Conservation (phyloP, 306 rosid genomes). For the Citrullus colocynthis region DNA sequence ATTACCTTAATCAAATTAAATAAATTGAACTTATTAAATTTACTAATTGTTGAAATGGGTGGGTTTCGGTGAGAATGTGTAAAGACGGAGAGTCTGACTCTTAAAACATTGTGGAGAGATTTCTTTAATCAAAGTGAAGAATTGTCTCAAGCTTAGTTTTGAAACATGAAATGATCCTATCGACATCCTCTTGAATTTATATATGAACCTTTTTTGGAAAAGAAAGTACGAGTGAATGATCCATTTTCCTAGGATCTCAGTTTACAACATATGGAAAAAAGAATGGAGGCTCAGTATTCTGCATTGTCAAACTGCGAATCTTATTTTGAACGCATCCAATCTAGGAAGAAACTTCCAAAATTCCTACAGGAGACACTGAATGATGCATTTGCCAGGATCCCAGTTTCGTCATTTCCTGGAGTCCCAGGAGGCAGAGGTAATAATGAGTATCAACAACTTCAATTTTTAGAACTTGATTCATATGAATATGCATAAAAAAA, state of each 20-base stretch:
- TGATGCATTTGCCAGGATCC: slow-evolving; percentile 64
- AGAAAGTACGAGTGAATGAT: not conserved
- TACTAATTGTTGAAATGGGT: not conserved
- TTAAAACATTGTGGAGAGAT: not conserved
- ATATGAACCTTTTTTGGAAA: not conserved
- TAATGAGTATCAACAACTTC: not conserved
- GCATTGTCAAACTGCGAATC: slow-evolving; percentile 40
- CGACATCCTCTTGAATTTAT: not conserved
- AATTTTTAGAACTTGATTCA: not conserved
- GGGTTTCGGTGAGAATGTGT: not conserved
- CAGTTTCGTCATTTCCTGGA: slow-evolving; percentile 64
- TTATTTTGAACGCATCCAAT: slow-evolving; percentile 56
- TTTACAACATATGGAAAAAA: slow-evolving; percentile 39
- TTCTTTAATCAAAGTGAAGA: not conserved
- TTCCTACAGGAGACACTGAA: slow-evolving; percentile 55
- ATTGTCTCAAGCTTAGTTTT: not conserved
- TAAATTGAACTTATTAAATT: too few relatives aligned
- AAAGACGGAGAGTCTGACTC: not conserved
- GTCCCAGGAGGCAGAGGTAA: slow-evolving; percentile 80
- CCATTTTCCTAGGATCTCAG: not conserved
- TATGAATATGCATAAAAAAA: not conserved
- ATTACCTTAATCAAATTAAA: too few relatives aligned
- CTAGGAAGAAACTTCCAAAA: slow-evolving; percentile 69
- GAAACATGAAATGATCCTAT: not conserved
- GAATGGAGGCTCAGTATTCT: slow-evolving; percentile 13